Percentiles rank a stretch among this genome's conserved stretches.
These are phyloP conservation scores for Cystobasidium pallidum DNA, from an alignment of 1,284 basidiomycete species.

Conservation along the genomic window DNA sequence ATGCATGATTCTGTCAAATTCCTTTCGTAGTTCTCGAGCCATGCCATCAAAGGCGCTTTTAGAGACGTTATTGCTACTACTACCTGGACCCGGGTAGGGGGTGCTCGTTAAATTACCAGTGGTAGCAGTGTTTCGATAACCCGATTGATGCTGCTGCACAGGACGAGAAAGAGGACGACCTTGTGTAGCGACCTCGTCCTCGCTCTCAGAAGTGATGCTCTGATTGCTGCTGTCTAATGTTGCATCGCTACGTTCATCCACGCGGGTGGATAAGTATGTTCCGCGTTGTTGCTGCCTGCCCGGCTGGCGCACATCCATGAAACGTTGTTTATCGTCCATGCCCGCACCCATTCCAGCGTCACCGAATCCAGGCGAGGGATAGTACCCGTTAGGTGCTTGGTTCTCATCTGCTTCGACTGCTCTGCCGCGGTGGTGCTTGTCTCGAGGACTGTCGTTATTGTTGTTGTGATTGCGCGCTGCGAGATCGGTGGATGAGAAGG, in stretches of 20 bases:
- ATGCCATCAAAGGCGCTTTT: constrained; percentile 45
- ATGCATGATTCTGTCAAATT: constrained; percentile 45
- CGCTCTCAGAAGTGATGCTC: constrained; percentile 16
- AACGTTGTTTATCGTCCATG: constrained; percentile 34
- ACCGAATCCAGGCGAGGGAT: constrained; percentile 32
- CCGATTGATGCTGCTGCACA: constrained; percentile 1
- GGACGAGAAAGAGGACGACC: neutral
- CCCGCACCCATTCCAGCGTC: constrained; percentile 35
- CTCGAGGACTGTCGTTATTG: constrained; percentile 12
- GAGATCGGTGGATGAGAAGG: constrained; percentile 40
- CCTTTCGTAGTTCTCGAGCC: constrained; percentile 42
- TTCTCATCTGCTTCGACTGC: constrained; percentile 15
- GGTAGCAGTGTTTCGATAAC: neutral
- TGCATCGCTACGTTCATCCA: constrained; percentile 40
- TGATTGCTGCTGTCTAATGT: constrained; percentile 17
- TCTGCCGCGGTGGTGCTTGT: neutral
- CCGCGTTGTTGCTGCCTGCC: constrained; percentile 13
- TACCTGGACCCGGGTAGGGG: constrained; percentile 26
- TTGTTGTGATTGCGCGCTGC: constrained; percentile 12
- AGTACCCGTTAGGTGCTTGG: constrained; percentile 6
- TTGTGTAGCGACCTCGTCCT: constrained; percentile 26
- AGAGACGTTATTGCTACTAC: constrained; percentile 28
- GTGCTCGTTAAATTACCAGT: constrained; percentile 26
- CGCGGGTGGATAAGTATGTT: constrained; percentile 10
- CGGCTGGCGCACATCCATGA: constrained; percentile 21